Evolutionary conservation across 495 filamentous ascomycete species (phyloP), one percentile per base, ranked within the genome.

Genomic region (Cercophora samala): DNA sequence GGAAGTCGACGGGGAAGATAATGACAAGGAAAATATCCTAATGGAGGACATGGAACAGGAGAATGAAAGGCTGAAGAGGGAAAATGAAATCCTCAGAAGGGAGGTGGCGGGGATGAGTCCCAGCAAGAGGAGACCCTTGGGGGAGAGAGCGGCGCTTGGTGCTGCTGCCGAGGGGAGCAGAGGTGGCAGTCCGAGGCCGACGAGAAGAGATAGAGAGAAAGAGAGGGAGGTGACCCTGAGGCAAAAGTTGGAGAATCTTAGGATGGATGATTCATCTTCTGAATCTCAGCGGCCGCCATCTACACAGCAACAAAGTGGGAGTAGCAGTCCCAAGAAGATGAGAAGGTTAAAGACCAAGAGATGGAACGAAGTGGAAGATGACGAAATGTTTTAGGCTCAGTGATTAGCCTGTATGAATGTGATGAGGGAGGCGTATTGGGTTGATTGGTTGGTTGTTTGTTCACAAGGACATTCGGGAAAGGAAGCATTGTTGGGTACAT

Each of bases 21-120:
- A 84, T 53, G 81, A 86, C 63, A 84, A 84, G 68, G 78, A 80
- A 67, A 83, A 82, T 60, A 70, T 83, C 58, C 69, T 83, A 51
- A 70, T 87, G 58, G 82, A 83, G 76, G 77, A 87, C 68, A 80
- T 91, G 24, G 85, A 88, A 70, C 69, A 82, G 42, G 89, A 90
- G 75, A 87, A 91, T 66, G 85, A 89, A 64, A 73, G 79, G 60
- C 75, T 88, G 70, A 79, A 82, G 63, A 75, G 82, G 24, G 85
- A 88, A 63, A 72, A 87, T 3, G 75, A 79, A 11, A 71, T 81
- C 15, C 66, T 88, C 18, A 79, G 81, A 59, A 74, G 84, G 58
- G 85, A 87, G 68, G 21, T 84, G 3, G 69, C 76, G 0, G 72
- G 68, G 32, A 74, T 80, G 66, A 79, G 78, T 19, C 80, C 79